A percentile compares a stretch with the other conserved stretches of the same genome.
Evolutionary conservation across 148 eudicot genomes (phyloP).

Genomic region (Rhododendron simsii): DNA sequence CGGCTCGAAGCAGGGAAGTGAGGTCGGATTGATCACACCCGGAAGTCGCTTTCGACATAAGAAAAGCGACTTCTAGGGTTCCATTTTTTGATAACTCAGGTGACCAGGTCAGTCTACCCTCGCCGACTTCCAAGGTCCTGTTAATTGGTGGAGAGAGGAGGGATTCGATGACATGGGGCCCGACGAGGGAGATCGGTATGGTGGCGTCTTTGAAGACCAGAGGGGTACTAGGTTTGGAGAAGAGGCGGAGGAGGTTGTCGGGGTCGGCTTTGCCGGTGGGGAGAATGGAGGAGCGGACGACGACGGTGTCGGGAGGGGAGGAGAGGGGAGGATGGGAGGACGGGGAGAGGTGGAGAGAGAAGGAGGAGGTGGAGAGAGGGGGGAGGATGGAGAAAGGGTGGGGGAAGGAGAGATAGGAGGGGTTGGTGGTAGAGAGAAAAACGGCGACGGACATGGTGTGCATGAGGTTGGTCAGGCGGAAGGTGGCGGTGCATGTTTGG

Average conservation of each 20-base stretch:
- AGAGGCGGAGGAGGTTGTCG: constrained; percentile 39
- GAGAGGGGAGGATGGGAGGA: constrained; percentile 33
- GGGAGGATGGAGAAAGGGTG: constrained; percentile 32
- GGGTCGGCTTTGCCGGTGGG: constrained; percentile 42
- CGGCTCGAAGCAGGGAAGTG: constrained; percentile 19
- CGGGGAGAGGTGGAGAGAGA: constrained; percentile 22
- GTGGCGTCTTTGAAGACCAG: constrained; percentile 47
- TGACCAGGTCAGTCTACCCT: background rate
- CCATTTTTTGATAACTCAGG: background rate
- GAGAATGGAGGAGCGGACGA: constrained; percentile 41
- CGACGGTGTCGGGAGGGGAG: constrained; percentile 26
- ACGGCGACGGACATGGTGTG: constrained; percentile 54
- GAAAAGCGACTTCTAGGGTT: constrained; percentile 19
- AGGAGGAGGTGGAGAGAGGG: constrained; percentile 40
- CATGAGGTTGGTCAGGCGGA: constrained; percentile 45
- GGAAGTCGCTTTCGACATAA: constrained; percentile 26
- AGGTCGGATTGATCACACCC: constrained; percentile 26
- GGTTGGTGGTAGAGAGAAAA: constrained; percentile 37
- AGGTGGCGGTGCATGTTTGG: constrained; percentile 29
- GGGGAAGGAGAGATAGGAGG: constrained; percentile 23
- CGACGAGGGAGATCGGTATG: constrained; percentile 33
- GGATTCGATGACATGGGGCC: constrained; percentile 34
- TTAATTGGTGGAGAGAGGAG: constrained; percentile 23
- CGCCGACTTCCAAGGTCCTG: constrained; percentile 3
- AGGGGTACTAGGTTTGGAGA: constrained; percentile 32